phyloP scores from a whole-genome alignment of 2,329 filamentous ascomycete genomes.

The Hirsutella thompsonii region DNA sequence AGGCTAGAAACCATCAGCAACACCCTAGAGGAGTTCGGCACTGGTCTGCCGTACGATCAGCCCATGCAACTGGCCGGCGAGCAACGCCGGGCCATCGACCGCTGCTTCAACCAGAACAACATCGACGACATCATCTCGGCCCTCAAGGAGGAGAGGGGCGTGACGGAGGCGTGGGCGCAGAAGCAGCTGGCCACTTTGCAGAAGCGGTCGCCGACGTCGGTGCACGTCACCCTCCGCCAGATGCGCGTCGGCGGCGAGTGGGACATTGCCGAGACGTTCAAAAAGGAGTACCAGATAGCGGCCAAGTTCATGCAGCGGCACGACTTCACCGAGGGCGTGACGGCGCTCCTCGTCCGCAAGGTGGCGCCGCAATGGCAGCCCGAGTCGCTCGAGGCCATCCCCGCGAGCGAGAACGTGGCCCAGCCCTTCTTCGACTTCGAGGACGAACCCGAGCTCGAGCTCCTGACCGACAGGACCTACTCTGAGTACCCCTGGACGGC shows the following conservation, averaged over 20 bases:
- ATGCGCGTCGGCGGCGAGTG: conserved; percentile 65
- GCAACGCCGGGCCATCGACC: conserved; percentile 71
- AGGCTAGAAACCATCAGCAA: conserved; percentile 64
- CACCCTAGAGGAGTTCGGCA: conserved; percentile 85
- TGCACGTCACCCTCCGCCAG: conserved; percentile 74
- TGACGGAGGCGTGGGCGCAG: conserved; percentile 60
- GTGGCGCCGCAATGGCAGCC: conserved; percentile 64
- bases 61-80: conserved; percentile 54
- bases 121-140: conserved; percentile 60
- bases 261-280: conserved; percentile 76
- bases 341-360: conserved; percentile 63
- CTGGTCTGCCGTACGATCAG: conserved; percentile 67
- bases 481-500: conserved; percentile 55
- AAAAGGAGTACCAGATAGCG: conserved; percentile 75
- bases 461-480: conserved; percentile 54
- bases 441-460: conserved; percentile 32
- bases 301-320: conserved; percentile 78
- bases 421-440: conserved; percentile 55
- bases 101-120: conserved; percentile 57
- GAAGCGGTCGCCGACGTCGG: conserved; percentile 70
- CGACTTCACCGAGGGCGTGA: conserved; percentile 90
- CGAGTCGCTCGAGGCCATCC: conserved; percentile 55
- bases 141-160: conserved; percentile 38
- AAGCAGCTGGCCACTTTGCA: conserved; percentile 65
- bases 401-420: conserved; percentile 36